A percentile compares a stretch with the other conserved stretches of the same genome.
Evolutionary conservation across 176 grass and related monocot genomes (phyloP).

Genomic region (Oryza longistaminata): DNA sequence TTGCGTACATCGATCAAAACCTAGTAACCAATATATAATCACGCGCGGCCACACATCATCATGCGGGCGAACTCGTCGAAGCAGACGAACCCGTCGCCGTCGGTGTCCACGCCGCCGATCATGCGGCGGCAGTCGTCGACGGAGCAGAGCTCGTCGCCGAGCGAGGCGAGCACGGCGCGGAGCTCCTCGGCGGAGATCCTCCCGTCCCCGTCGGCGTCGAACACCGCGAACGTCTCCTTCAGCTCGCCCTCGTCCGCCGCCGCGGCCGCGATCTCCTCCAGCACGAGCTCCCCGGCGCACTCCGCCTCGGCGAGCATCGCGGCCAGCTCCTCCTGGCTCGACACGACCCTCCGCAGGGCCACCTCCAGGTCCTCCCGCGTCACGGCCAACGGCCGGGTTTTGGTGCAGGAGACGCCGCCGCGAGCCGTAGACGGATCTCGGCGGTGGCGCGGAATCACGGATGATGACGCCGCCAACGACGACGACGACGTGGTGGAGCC

Average conservation of each 20-base stretch:
- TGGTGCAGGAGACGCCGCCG: background rate
- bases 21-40: background rate
- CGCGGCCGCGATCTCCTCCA: conserved; percentile 14
- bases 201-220: conserved; percentile 76
- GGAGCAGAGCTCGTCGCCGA: conserved; percentile 61
- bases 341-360: conserved; percentile 33
- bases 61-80: conserved; percentile 70
- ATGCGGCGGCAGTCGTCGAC: conserved; percentile 77
- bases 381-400: background rate
- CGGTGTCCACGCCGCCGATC: conserved; percentile 62
- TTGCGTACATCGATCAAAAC: background rate
- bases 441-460: conserved; percentile 7
- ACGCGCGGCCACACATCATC: conserved; percentile 41
- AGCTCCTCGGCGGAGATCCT: conserved; percentile 86
- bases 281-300: background rate
- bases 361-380: conserved; percentile 50
- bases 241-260: conserved; percentile 63
- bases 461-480: background rate
- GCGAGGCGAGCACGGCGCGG: conserved; percentile 43
- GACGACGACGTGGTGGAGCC: conserved; percentile 27
- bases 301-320: conserved; percentile 38
- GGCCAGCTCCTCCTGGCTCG: conserved; percentile 43
- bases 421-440: conserved; percentile 37
- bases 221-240: conserved; percentile 56
- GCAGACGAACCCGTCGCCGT: conserved; percentile 70